These are phyloP conservation scores for Canavalia ensiformis DNA, from an alignment of 306 rosid genomes.

Conservation along the genomic window DNA sequence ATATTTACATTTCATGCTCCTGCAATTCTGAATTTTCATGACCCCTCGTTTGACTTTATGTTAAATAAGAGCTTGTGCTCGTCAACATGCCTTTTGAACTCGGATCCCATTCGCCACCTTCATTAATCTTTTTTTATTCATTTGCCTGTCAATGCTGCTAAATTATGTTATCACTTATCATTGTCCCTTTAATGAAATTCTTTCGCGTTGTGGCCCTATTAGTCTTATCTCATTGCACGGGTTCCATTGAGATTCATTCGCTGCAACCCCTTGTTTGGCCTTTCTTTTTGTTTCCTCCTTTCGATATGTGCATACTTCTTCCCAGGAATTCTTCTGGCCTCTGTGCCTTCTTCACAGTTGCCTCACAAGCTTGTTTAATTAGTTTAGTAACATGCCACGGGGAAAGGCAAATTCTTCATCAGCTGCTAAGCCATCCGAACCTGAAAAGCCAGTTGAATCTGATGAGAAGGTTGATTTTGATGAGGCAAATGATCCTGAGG, in stretches of 20 bases:
- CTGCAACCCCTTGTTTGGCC: slow-evolving; percentile 78
- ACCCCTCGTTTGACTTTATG: slow-evolving; percentile 61
- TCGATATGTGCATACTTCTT: slow-evolving; percentile 83
- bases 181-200: slow-evolving; percentile 60
- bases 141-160: slow-evolving; percentile 62
- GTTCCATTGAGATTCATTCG: slow-evolving; percentile 67
- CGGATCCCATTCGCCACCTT: slow-evolving; percentile 60
- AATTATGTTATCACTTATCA: slow-evolving; percentile 62
- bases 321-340: slow-evolving; percentile 99
- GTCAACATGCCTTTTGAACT: slow-evolving; percentile 54
- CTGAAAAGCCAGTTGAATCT: slow-evolving; percentile 76
- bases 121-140: slow-evolving; percentile 56
- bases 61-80: slow-evolving; percentile 62
- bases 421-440: slow-evolving; percentile 66
- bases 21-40: slow-evolving; percentile 57
- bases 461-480: slow-evolving; percentile 82
- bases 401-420: slow-evolving; percentile 75
- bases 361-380: slow-evolving; percentile 84
- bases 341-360: slow-evolving; percentile 98
- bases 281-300: slow-evolving; percentile 81
- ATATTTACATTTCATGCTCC: slow-evolving; percentile 61
- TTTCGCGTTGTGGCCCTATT: slow-evolving; percentile 59
- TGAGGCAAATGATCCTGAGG: slow-evolving; percentile 80
- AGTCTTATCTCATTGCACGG: slow-evolving; percentile 66
- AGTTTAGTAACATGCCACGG: slow-evolving; percentile 85